Percentiles rank a stretch among this genome's conserved stretches.
Conservation (phyloP, 306 rosid species). For the Geum urbanum region DNA sequence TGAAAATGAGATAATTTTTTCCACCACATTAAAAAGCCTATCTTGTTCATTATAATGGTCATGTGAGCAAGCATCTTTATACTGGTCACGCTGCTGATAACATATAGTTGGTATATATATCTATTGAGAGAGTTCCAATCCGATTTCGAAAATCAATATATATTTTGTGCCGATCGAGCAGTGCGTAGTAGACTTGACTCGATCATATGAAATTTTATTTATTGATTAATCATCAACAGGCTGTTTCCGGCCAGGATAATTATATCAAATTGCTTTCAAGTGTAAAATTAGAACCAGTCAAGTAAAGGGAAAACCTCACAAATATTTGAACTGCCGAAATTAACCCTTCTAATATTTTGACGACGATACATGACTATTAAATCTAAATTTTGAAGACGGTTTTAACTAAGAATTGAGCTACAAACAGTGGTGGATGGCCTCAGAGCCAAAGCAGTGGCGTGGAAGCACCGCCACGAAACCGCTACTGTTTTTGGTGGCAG, state of each 20-base stretch:
- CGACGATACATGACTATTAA: neutral
- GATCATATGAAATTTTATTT: neutral
- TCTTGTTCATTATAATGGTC: conserved; percentile 8
- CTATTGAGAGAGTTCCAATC: neutral
- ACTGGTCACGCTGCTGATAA: neutral
- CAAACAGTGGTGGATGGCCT: neutral
- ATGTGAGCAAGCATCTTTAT: neutral
- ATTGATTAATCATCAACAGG: neutral
- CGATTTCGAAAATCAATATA: neutral
- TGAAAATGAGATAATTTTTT: no score
- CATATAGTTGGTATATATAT: neutral
- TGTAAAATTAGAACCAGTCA: neutral
- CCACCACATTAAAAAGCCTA: no score
- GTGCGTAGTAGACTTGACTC: neutral
- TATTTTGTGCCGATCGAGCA: neutral
- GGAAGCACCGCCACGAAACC: conserved; percentile 14
- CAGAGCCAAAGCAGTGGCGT: conserved; percentile 1
- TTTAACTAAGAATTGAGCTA: neutral
- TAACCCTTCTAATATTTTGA: neutral
- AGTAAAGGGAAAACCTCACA: no score
- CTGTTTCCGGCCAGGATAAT: neutral
- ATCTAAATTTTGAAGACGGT: neutral
- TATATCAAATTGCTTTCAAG: neutral
- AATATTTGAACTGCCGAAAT: neutral
- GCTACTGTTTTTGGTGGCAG: neutral